phyloP scores from a whole-genome alignment of 2,329 filamentous ascomycete genomes.

The Bipolaris sorokiniana region DNA sequence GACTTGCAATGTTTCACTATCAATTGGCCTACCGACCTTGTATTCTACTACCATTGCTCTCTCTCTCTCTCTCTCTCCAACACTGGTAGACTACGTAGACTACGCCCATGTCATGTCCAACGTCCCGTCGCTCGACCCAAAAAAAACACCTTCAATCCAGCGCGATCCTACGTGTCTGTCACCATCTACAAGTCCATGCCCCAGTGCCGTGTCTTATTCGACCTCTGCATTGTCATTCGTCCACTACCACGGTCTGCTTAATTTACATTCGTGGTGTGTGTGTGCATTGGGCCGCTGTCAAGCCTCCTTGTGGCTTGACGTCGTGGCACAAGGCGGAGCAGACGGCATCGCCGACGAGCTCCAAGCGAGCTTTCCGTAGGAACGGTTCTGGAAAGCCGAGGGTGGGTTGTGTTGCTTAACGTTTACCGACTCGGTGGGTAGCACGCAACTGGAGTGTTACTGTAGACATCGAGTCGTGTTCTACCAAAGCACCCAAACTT shows the following conservation, averaged over 20 bases:
- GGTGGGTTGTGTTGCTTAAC: background rate
- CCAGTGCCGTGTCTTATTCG: conserved; percentile 16
- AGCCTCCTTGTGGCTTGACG: conserved; percentile 19
- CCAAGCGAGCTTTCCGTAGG: background rate
- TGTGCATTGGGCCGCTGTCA: conserved; percentile 3
- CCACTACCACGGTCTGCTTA: conserved; percentile 10
- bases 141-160: conserved; percentile 1
- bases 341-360: conserved; percentile 18
- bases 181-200: conserved; percentile 14
- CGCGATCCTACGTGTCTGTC: conserved; percentile 17
- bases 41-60: background rate
- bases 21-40: background rate
- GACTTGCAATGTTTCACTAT: background rate
- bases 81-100: background rate
- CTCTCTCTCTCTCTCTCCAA: no score
- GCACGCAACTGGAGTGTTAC: no score
- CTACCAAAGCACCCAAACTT: background rate
- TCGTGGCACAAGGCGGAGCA: conserved; percentile 7
- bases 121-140: background rate
- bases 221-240: conserved; percentile 18
- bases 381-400: background rate
- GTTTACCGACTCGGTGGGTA: background rate
- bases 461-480: background rate
- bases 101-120: background rate
- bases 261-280: conserved; percentile 5